A percentile compares a stretch with the other conserved stretches of the same genome.
These are phyloP conservation scores for Arthrobotrys musiformis DNA, from an alignment of 2,329 filamentous ascomycete genomes.

Conservation along the genomic window DNA sequence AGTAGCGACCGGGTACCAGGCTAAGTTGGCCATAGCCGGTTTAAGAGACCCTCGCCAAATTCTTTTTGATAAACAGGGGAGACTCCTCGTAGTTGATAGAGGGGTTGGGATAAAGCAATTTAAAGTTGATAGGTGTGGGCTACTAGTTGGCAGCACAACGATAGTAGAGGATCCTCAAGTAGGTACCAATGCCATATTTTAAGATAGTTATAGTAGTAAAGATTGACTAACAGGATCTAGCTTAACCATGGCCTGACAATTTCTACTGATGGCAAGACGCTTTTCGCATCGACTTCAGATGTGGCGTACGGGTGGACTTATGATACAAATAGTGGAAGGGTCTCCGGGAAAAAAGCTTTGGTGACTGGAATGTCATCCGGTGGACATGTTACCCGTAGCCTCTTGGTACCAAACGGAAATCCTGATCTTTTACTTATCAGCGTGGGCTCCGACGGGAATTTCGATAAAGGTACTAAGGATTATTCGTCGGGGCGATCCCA, in stretches of 20 bases:
- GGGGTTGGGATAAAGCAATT: constrained; percentile 64
- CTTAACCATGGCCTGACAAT: constrained; percentile 71
- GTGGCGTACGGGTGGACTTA: constrained; percentile 36
- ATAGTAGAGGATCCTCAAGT: constrained; percentile 23
- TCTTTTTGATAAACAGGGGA: constrained; percentile 65
- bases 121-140: constrained; percentile 62
- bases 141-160: constrained; percentile 4
- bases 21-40: constrained; percentile 64
- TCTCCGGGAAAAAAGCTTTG: constrained; percentile 67
- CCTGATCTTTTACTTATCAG: constrained; percentile 72
- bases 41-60: constrained; percentile 65
- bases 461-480: constrained; percentile 70
- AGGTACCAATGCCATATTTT: neutral
- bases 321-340: constrained; percentile 61
- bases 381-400: constrained; percentile 74
- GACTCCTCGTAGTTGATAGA: constrained; percentile 65
- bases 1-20: constrained; percentile 63
- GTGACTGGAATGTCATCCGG: constrained; percentile 70
- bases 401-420: constrained; percentile 70
- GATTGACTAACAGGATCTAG: too few species aligned
- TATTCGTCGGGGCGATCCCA: constrained; percentile 71
- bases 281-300: constrained; percentile 26
- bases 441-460: constrained; percentile 72
- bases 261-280: constrained; percentile 67
- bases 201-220: too few species aligned